phyloP scores from a whole-genome alignment of 176 grass and related monocot species.

The Oryza nivara region DNA sequence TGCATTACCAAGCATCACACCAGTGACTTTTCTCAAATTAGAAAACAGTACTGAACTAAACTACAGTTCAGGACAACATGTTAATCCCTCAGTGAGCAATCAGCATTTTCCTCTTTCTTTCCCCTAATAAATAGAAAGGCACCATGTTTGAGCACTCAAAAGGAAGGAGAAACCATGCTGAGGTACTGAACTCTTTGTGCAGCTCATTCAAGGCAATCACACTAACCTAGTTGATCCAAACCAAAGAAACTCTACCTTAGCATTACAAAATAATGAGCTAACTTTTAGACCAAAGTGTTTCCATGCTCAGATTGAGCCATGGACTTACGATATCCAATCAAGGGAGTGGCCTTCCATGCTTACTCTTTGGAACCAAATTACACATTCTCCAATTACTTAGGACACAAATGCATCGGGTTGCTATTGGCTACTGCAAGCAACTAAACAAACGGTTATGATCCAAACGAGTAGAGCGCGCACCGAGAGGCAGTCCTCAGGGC shows the following conservation, averaged over 20 bases:
- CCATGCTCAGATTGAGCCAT: neutral
- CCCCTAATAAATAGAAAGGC: neutral
- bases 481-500: slow-evolving; percentile 67
- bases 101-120: neutral
- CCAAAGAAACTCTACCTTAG: neutral
- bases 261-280: neutral
- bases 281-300: neutral
- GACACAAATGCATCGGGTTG: slow-evolving; percentile 15
- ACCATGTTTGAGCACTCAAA: neutral
- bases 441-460: neutral
- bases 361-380: slow-evolving; percentile 7
- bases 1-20: no score
- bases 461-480: slow-evolving; percentile 40
- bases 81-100: neutral
- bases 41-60: no score
- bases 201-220: neutral
- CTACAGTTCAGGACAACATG: neutral
- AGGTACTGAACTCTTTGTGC: neutral
- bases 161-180: neutral
- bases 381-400: neutral
- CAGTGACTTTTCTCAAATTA: no score
- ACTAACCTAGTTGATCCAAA: slow-evolving; percentile 8
- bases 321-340: neutral
- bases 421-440: neutral
- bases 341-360: neutral